Evolutionary conservation across 257 asterid genomes (phyloP), one percentile per base, ranked within the genome.

Genomic region (Nicotiana paniculata): DNA sequence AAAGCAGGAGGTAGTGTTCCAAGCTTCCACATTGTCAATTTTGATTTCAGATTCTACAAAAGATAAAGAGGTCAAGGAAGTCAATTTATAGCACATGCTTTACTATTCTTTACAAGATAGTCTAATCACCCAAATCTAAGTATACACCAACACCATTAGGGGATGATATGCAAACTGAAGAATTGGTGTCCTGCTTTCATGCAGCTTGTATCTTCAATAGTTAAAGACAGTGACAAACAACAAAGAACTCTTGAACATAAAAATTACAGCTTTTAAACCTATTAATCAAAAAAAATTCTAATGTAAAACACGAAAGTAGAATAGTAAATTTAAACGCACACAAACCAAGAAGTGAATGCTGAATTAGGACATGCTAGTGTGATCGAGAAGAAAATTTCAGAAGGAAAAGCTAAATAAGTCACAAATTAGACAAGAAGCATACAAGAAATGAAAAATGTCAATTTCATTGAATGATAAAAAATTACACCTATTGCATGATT

Each of bases 1-100:
- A 96, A 88, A 86, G 99, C 99, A 26, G 99, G 99, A 58, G 99
- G 99, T 78, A 96, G 92, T 35, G 99, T 96, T 84, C 99, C 99
- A 33, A 96, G 99, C 84, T 92, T 96, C 98, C 99, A 96, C 72
- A 96, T 85, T 15, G 97, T 92, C 84, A 96, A 89, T 87, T 94
- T 93, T 26, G 99, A 96, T 87, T 90, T 92, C 89, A 96, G 91
- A 96, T 96, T 94, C 99, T 96, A 97, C 89, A 89, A 85, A 63
- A 72, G 1, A 43, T 53, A 53, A 16, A 48, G 26, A 24, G 83
- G 43, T 74, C 26, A 26, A 51, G 62, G 21, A 21, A 26, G 43
- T 15, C 21, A 3, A 74, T 48, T 26, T 1, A 8, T 26, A 48
- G 58, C 43, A 74, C 79, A 48, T 46, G 78, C 4, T 33, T 12